Evolutionary conservation across 2,329 filamentous ascomycete species (phyloP), one percentile per base, ranked within the genome.

Genomic region (Lecanicillium sp.): DNA sequence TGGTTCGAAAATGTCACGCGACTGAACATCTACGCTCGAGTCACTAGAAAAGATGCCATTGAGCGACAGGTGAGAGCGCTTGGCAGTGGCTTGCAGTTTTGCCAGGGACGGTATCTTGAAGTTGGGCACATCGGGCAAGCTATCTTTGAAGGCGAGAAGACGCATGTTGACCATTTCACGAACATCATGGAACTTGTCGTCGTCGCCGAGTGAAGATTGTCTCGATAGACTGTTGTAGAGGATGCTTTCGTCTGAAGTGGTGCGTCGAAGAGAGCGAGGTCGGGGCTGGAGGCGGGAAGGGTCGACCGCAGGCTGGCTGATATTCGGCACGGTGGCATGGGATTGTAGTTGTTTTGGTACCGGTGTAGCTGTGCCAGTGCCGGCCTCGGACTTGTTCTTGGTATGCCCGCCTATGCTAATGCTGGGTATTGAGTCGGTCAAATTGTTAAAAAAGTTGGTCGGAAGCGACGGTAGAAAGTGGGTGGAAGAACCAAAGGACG

Each of bases 91-190:
- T 24, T 73, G 67, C 32, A 81, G 69, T 52, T 72, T 78, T 43
- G 82, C 77, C 30, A 86, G 66, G 52, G 76, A 75, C 2, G 79
- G 79, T 60, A 89, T 74, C 59, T 83, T 87, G 66, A 90, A 85
- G 47, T 83, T 87, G 2, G 90, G 87, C 33, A 77, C 70, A 57
- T 95, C 90, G 60, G 89, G 83, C 52, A 87, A 80, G 60, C 86
- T 94, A 62, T 96, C 90, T 60, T 83, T 86, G 62, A 97, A 87
- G 4, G 91, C 91, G 68, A 95, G 95, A 60, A 93, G 75, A 35
- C 91, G 79, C 56, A 86, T 89, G 59, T 96, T 97, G 45, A 91
- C 85, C 70, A 93, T 87, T 52, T 88, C 86, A 36, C 83, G 80
- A 11, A 95, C 81, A 63, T 93, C 75, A 42, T 86, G 79, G 63